These are phyloP conservation scores for Lasiodiplodia citricola DNA, from an alignment of 2,329 filamentous ascomycete genomes.

Conservation along the genomic window DNA sequence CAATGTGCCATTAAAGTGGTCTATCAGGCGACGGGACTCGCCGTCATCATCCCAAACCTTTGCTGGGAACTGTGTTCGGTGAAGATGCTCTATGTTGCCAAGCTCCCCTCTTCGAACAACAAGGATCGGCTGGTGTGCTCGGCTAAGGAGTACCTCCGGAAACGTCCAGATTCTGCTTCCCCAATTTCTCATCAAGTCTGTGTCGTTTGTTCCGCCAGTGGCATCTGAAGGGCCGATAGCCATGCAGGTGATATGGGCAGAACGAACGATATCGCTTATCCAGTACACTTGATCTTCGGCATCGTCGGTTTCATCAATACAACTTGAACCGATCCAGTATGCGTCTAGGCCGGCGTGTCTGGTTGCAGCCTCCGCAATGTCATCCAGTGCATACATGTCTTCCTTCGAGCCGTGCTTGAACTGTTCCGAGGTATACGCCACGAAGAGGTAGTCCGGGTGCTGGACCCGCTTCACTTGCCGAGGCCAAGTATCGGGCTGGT, in stretches of 20 bases:
- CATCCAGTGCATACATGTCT: constrained; percentile 39
- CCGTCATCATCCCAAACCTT: constrained; percentile 49
- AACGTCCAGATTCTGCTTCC: constrained; percentile 55
- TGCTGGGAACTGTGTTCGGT: constrained; percentile 49
- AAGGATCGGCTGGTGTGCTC: constrained; percentile 36
- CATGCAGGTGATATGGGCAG: constrained; percentile 49
- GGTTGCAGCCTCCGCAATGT: constrained; percentile 48
- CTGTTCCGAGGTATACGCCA: constrained; percentile 50
- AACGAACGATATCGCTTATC: constrained; percentile 54
- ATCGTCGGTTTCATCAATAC: constrained; percentile 45
- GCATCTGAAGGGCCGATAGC: constrained; percentile 42
- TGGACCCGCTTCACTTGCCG: too few species aligned
- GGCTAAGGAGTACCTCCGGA: constrained; percentile 49
- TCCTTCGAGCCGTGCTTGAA: constrained; percentile 37
- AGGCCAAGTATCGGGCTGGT: not conserved
- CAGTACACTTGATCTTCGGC: constrained; percentile 47
- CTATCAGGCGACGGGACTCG: constrained; percentile 48
- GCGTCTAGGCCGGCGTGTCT: constrained; percentile 44
- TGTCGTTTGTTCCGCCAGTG: constrained; percentile 27
- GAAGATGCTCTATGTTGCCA: constrained; percentile 33
- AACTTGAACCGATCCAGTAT: constrained; percentile 53
- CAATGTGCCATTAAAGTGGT: constrained; percentile 53
- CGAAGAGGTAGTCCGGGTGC: constrained; percentile 42
- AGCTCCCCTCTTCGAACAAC: constrained; percentile 40
- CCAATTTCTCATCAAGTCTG: constrained; percentile 49